These are phyloP conservation scores for Mycena sp. DNA, from an alignment of 1,284 basidiomycete species.

Conservation along the genomic window DNA sequence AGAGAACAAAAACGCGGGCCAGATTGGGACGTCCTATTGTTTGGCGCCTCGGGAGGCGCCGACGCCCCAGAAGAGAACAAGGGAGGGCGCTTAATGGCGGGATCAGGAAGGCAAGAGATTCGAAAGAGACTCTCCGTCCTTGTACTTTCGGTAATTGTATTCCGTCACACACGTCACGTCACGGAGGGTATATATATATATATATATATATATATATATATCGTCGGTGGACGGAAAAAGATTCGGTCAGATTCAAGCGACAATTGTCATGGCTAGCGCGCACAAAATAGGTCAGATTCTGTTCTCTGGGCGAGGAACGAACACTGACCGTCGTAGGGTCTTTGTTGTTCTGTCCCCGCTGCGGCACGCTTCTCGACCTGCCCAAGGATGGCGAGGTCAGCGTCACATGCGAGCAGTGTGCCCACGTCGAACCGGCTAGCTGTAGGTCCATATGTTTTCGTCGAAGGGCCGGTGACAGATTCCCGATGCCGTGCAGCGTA, in stretches of 20 bases:
- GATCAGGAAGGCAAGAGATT: too few relatives aligned
- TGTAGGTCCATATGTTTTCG: slow-evolving; percentile 60
- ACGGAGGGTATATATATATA: not conserved
- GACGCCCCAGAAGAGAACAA: slow-evolving; percentile 13
- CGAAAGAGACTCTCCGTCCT: slow-evolving; percentile 9
- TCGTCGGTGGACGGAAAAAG: too few relatives aligned
- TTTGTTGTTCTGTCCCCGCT: slow-evolving; percentile 92
- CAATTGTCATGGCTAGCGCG: slow-evolving; percentile 30
- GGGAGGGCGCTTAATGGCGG: slow-evolving; percentile 5
- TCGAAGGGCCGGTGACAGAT: too few relatives aligned
- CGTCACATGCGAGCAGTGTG: slow-evolving; percentile 91
- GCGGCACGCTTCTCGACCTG: slow-evolving; percentile 89
- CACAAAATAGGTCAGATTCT: slow-evolving; percentile 47
- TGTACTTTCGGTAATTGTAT: slow-evolving; percentile 23
- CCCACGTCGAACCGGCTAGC: slow-evolving; percentile 84
- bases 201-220: too few relatives aligned
- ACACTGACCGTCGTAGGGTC: slow-evolving; percentile 64
- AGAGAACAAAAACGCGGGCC: slow-evolving; percentile 19
- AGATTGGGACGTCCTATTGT: slow-evolving; percentile 28
- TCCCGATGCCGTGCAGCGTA: too few relatives aligned
- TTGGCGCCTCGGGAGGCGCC: slow-evolving; percentile 1
- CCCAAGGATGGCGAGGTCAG: slow-evolving; percentile 82
- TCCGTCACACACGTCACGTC: not conserved
- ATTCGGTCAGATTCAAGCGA: not conserved
- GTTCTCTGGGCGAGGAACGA: not conserved